These are phyloP conservation scores for Pseudopyricularia cyperi DNA, from an alignment of 2,329 filamentous ascomycete species.

Conservation along the genomic window DNA sequence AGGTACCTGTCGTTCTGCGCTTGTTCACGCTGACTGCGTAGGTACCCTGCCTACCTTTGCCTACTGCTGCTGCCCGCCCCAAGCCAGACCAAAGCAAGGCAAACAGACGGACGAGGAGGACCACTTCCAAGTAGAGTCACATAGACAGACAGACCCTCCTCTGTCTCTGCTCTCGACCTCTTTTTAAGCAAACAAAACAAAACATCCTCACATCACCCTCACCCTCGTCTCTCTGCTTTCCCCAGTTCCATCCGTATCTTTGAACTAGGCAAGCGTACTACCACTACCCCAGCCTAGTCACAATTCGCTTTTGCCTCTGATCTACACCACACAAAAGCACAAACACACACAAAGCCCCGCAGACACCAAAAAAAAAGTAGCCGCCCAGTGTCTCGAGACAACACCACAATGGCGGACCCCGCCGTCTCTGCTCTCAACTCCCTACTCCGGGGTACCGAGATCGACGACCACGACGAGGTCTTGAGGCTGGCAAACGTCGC, in stretches of 20 bases:
- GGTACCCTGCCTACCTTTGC: no score
- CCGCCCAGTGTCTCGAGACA: constrained; percentile 4
- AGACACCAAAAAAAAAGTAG: constrained; percentile 1
- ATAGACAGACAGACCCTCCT: neutral
- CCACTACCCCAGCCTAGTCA: neutral
- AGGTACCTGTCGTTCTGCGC: no score
- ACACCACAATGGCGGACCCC: constrained; percentile 27
- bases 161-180: neutral
- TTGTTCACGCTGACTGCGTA: no score
- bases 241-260: neutral
- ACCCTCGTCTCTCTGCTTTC: neutral
- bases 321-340: constrained; percentile 1
- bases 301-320: neutral
- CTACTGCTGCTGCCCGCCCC: no score
- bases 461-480: constrained; percentile 62
- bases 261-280: neutral
- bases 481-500: constrained; percentile 51
- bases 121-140: neutral
- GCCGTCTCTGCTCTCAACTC: constrained; percentile 35
- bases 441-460: constrained; percentile 39
- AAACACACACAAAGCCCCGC: constrained; percentile 2
- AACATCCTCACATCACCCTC: no score
- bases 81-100: neutral
- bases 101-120: neutral
- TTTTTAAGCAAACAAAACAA: neutral